Evolutionary conservation across 768 basidiomycete genomes (phyloP).

Genomic region (Zangia roseola): DNA sequence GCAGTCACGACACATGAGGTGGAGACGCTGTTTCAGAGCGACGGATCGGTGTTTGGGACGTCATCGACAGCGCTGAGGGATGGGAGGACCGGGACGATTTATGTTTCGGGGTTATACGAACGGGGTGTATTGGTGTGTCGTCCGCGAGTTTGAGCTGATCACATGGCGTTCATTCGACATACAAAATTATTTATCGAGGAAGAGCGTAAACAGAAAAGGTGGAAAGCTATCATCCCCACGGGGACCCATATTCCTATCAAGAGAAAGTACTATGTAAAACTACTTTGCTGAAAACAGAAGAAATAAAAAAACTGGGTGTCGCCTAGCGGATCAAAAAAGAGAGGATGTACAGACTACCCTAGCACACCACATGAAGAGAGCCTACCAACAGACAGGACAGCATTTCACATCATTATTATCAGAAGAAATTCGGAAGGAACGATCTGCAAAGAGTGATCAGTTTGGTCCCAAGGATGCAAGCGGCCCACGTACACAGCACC

Average conservation of each 20-base stretch:
- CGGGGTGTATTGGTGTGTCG: conserved; percentile 53
- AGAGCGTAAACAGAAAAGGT: neutral
- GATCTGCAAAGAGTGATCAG: conserved; percentile 37
- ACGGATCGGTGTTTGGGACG: conserved; percentile 57
- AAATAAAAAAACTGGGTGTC: conserved; percentile 12
- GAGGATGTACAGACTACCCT: conserved; percentile 20
- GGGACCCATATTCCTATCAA: conserved; percentile 5
- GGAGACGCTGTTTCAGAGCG: conserved; percentile 71
- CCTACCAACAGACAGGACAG: no score
- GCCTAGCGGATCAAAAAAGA: conserved; percentile 4
- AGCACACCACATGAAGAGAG: conserved; percentile 15
- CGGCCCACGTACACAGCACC: conserved; percentile 71
- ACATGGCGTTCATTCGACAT: neutral
- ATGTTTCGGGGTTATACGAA: conserved; percentile 58
- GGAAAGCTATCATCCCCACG: neutral
- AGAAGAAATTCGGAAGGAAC: conserved; percentile 64
- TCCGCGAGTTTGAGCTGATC: no score
- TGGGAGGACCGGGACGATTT: conserved; percentile 45
- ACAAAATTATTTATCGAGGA: conserved; percentile 14
- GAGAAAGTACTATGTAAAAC: conserved; percentile 1
- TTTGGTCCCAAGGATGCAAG: neutral
- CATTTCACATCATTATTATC: conserved; percentile 19
- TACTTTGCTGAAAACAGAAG: neutral
- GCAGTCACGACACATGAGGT: conserved; percentile 39
- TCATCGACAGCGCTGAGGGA: conserved; percentile 56